phyloP scores from a whole-genome alignment of 2,329 filamentous ascomycete species.

The Aspergillus luchuensis region DNA sequence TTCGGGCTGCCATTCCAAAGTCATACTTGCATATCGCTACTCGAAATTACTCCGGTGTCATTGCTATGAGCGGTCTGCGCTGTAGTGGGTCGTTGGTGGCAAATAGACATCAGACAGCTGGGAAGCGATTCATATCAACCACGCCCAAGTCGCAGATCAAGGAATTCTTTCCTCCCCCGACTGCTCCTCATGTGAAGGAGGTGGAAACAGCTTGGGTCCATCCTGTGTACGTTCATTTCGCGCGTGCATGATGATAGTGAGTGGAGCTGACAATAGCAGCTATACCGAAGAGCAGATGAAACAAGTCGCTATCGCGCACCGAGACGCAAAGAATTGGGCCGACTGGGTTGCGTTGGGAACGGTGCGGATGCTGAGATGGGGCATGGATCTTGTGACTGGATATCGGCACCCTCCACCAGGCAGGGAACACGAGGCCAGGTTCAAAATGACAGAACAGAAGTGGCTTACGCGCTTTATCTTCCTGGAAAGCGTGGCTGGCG shows the following conservation, averaged over 20 bases:
- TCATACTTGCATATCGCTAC: constrained; percentile 27
- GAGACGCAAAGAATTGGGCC: constrained; percentile 69
- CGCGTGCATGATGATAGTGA: not conserved
- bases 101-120: constrained; percentile 18
- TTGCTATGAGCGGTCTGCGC: constrained; percentile 28
- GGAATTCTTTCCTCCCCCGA: constrained; percentile 61
- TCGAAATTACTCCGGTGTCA: constrained; percentile 29
- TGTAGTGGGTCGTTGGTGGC: constrained; percentile 20
- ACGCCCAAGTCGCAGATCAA: constrained; percentile 40
- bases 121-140: constrained; percentile 41
- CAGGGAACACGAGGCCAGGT: constrained; percentile 54
- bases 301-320: constrained; percentile 72
- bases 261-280: constrained; percentile 28
- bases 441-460: constrained; percentile 76
- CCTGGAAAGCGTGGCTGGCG: constrained; percentile 89
- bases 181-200: constrained; percentile 62
- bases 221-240: constrained; percentile 50
- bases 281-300: constrained; percentile 82
- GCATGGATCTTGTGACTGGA: constrained; percentile 79
- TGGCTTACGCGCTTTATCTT: constrained; percentile 92
- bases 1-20: constrained; percentile 33
- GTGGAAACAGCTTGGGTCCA: constrained; percentile 70
- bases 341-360: constrained; percentile 78
- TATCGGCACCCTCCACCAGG: constrained; percentile 69
- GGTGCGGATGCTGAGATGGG: constrained; percentile 74